phyloP scores from a whole-genome alignment of 1,139 yeast species.

The Candida sp. region DNA sequence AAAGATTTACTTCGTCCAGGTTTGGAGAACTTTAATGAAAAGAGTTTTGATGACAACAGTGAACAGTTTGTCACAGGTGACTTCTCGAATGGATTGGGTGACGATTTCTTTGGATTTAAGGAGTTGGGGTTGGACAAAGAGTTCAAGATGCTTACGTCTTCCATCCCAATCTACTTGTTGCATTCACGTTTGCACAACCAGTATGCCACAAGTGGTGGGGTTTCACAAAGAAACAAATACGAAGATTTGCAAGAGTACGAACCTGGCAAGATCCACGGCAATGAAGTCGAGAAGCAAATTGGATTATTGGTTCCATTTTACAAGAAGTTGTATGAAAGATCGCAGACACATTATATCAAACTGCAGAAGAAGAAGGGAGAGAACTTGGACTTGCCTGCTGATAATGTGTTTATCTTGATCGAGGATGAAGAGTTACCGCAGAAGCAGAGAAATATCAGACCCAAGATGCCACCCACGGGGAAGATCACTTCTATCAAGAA shows the following conservation, averaged over 20 bases:
- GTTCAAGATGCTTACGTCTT: conserved; percentile 81
- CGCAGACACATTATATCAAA: conserved; percentile 52
- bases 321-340: conserved; percentile 51
- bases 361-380: conserved; percentile 59
- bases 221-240: conserved; percentile 54
- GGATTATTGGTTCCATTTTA: conserved; percentile 67
- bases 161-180: conserved; percentile 88
- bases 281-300: conserved; percentile 57
- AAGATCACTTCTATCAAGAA: conserved; percentile 77
- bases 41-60: conserved; percentile 85
- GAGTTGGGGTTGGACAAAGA: conserved; percentile 95
- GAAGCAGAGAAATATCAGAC: conserved; percentile 77
- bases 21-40: conserved; percentile 72
- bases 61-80: conserved; percentile 96
- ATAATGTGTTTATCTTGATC: conserved; percentile 49
- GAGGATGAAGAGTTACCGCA: conserved; percentile 88
- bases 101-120: conserved; percentile 96
- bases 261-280: conserved; percentile 51
- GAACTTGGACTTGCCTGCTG: conserved; percentile 45
- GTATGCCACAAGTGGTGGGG: conserved; percentile 42
- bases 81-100: conserved; percentile 90
- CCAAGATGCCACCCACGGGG: conserved; percentile 94
- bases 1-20: conserved; percentile 88
- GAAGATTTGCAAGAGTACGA: conserved; percentile 64
- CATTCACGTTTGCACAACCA: conserved; percentile 77